A percentile compares a stretch with the other conserved stretches of the same genome.
These are phyloP conservation scores for Artemisia argyi DNA, from an alignment of 129 eudicot species.

Conservation along the genomic window DNA sequence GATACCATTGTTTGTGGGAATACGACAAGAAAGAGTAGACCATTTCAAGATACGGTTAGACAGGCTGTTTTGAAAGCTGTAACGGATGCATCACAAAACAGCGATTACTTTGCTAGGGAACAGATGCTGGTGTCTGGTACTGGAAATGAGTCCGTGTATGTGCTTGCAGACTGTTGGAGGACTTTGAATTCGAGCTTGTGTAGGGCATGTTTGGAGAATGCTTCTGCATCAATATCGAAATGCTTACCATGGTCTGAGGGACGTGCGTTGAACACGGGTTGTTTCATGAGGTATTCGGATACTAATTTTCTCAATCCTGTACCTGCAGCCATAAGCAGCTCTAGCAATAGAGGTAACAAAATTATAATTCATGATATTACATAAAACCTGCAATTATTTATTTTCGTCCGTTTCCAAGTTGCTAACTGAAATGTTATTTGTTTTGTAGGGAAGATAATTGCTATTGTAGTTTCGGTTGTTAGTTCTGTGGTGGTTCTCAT, in stretches of 20 bases:
- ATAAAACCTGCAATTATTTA: not conserved
- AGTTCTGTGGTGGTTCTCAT: constrained; percentile 57
- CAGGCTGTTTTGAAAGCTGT: constrained; percentile 49
- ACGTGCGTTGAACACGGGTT: constrained; percentile 67
- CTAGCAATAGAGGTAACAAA: constrained; percentile 42
- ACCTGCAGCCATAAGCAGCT: constrained; percentile 32
- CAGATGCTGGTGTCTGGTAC: constrained; percentile 32
- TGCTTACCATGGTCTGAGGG: constrained; percentile 81
- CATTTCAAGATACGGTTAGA: constrained; percentile 40
- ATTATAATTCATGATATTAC: not conserved
- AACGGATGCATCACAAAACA: constrained; percentile 31
- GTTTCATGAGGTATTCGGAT: constrained; percentile 86
- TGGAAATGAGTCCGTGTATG: constrained; percentile 41
- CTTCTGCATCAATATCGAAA: constrained; percentile 39
- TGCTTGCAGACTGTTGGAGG: constrained; percentile 81
- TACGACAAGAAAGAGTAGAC: constrained; percentile 32
- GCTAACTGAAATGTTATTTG: not conserved
- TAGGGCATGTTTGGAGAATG: constrained; percentile 59
- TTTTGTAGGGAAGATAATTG: constrained; percentile 54
- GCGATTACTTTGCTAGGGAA: constrained; percentile 43
- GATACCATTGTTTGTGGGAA: constrained; percentile 61
- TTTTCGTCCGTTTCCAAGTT: not conserved
- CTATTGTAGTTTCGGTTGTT: constrained; percentile 48
- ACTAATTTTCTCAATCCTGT: constrained; percentile 66
- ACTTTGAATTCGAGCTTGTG: constrained; percentile 55